Base-by-base conservation (phyloP, 495 filamentous ascomycete species). In the Penicillium lividum region DNA sequence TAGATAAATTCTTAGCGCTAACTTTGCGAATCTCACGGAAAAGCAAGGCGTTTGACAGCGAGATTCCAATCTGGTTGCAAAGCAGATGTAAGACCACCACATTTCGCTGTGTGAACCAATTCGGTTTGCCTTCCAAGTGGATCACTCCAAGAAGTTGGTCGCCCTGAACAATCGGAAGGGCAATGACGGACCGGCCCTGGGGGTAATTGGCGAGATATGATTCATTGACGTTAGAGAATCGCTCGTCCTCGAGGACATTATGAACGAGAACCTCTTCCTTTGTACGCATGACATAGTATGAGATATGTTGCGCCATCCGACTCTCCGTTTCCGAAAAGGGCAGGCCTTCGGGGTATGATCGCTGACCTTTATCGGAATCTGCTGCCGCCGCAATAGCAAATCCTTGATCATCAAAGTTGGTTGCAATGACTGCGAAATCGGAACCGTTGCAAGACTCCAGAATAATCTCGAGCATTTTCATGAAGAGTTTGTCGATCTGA, bases 391-490 rank as follows among this genome's bases (percentile, higher is more conserved):
- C 89, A 50, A 97, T 86, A 45, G 84, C 87, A 84, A 90, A 94
- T 18, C 82, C 83, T 27, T 76, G 73, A 16, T 88, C 81, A 53
- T 87, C 86, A 49, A 89, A 88, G 64, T 91, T 82, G 10, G 89
- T 85, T 18, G 90, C 83, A 61, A 97, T 91, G 16, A 88, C 89
- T 28, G 88, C 89, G 13, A 90, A 83, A 34, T 90, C 88, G 7
- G 91, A 91, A 1, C 87, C 87, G 55, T 90, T 90, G 67, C 90
- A 92, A 5, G 89, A 92, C 62, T 93, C 89, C 18, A 96, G 68
- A 46, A 96, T 93, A 58, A 96, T 92, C 66, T 93, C 87, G 52
- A 90, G 90, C 89, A 97, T 95, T 55, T 91, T 94, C 53, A 86
- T 85, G 42, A 96, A 75, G 7, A 97, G 84, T 51, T 86, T 85